Conservation (phyloP, 2,329 filamentous ascomycete species). For the Eutypa lata region DNA sequence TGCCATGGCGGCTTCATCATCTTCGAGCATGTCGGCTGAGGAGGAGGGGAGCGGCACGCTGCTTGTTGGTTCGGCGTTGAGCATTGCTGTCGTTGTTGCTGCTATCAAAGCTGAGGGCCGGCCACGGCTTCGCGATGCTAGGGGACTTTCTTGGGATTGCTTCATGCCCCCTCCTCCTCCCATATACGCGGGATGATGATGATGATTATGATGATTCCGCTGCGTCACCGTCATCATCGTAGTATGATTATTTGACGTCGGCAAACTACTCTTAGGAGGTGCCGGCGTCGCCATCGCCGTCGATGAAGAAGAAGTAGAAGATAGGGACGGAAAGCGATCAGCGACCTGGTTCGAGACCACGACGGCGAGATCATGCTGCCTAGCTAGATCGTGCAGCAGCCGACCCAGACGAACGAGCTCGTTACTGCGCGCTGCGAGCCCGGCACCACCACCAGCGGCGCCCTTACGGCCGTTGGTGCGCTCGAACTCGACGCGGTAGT, state of each 20-base stretch:
- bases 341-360: conserved; percentile 95
- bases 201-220: too few species aligned
- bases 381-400: conserved; percentile 72
- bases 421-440: conserved; percentile 69
- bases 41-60: conserved; percentile 32
- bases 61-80: conserved; percentile 33
- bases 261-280: conserved; percentile 13
- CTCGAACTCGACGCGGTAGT: conserved; percentile 90
- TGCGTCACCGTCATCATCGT: background rate
- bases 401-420: conserved; percentile 77
- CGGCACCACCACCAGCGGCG: conserved; percentile 36
- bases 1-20: background rate
- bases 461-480: conserved; percentile 40
- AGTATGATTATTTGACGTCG: background rate
- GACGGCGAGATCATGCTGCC: conserved; percentile 71
- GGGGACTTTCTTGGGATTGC: conserved; percentile 44
- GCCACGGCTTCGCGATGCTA: conserved; percentile 43
- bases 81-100: background rate
- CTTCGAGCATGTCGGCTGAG: background rate
- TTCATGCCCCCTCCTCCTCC: conserved; percentile 4
- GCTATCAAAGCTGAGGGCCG: conserved; percentile 24
- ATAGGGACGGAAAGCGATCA: conserved; percentile 63
- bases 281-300: conserved; percentile 3
- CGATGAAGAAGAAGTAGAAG: background rate
- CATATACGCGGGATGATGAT: too few species aligned